Evolutionary conservation across 257 asterid species (phyloP).

Genomic region (Solanum pinnatisectum): DNA sequence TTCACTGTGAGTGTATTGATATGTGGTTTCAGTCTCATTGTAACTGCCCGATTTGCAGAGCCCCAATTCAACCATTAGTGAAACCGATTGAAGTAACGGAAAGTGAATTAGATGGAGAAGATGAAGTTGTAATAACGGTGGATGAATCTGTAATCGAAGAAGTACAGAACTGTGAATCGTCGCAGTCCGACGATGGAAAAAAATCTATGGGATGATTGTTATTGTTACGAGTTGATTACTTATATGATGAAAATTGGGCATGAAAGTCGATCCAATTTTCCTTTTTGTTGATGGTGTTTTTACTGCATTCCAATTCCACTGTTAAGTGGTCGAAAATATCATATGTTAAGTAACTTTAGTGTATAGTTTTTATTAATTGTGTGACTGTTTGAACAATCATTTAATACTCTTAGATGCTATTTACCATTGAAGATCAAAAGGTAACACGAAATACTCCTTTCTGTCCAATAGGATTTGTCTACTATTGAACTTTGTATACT

Average conservation of each 20-base stretch:
- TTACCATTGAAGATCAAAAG: too few species aligned
- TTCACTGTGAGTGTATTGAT: conserved; percentile 35
- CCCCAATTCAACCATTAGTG: conserved; percentile 6
- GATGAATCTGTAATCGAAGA: neutral
- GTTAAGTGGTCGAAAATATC: neutral
- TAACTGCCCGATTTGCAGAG: conserved; percentile 46
- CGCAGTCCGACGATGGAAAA: neutral
- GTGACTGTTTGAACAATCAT: neutral
- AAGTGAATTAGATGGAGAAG: neutral
- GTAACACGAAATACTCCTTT: neutral
- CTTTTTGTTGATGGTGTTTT: neutral
- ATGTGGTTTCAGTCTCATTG: conserved; percentile 37
- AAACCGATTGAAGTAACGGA: neutral
- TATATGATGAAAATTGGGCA: neutral
- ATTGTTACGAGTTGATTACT: neutral
- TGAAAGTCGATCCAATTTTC: neutral
- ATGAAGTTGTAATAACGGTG: neutral
- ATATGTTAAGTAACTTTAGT: neutral
- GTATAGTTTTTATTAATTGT: neutral
- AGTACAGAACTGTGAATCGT: neutral
- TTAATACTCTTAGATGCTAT: too few species aligned
- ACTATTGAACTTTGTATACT: too few species aligned
- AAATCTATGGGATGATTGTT: neutral
- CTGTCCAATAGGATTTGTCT: too few species aligned
- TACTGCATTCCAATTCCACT: neutral